These are phyloP conservation scores for Tetratostichococcus sp. DNA, from an alignment of 139 green algal genomes.

Conservation along the genomic window DNA sequence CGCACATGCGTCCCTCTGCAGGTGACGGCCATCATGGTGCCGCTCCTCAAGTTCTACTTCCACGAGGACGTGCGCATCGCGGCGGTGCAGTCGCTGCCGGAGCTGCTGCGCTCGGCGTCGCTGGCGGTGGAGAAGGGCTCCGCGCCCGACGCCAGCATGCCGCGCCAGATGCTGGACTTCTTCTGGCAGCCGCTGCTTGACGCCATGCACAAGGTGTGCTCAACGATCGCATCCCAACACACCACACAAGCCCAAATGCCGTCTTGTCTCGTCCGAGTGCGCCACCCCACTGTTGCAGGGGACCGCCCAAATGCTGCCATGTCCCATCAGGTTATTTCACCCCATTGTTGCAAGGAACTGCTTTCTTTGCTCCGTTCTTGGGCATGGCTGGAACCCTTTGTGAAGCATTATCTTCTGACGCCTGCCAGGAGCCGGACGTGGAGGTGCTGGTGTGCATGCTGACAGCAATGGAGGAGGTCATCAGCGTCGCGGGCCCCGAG, in stretches of 20 bases:
- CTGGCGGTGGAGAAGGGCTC: constrained; percentile 61
- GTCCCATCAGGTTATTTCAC: no score
- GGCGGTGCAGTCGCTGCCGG: constrained; percentile 68
- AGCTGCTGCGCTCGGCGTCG: constrained; percentile 76
- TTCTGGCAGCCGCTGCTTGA: constrained; percentile 60
- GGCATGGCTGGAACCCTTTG: no score
- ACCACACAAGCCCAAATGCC: no score
- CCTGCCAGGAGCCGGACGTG: constrained; percentile 72
- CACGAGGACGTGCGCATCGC: constrained; percentile 86
- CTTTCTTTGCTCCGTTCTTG: no score
- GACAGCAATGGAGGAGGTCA: constrained; percentile 61
- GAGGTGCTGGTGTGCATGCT: constrained; percentile 63
- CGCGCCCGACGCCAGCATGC: constrained; percentile 26
- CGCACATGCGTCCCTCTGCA: constrained; percentile 12
- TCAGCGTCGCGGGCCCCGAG: constrained; percentile 45
- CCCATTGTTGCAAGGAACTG: no score
- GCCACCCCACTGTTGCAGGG: no score
- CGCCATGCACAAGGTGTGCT: constrained; percentile 36
- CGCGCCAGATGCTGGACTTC: constrained; percentile 59
- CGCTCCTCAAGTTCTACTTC: constrained; percentile 95
- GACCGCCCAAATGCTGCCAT: no score
- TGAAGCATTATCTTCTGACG: no score
- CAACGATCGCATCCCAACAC: no score
- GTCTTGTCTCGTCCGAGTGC: no score
- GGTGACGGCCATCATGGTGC: constrained; percentile 75